Conservation (phyloP, 108 stramenopile species). For the Cyclostephanos tholiformis region DNA sequence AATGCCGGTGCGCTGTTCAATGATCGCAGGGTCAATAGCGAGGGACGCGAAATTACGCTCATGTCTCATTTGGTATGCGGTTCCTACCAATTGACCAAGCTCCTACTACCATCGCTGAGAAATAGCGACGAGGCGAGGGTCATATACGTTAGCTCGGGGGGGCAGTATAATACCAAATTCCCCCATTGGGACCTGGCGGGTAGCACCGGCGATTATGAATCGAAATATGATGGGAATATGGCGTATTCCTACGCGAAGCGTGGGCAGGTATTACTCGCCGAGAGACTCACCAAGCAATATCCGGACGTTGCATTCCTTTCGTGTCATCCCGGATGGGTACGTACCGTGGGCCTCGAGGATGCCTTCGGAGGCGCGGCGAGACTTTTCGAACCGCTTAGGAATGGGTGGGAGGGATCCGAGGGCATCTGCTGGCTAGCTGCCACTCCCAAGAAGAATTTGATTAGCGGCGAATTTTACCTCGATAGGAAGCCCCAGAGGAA, state of each 20-base stretch:
- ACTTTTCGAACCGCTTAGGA: slow-evolving; percentile 86
- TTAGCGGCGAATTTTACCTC: slow-evolving; percentile 86
- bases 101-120: slow-evolving; percentile 61
- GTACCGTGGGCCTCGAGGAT: slow-evolving; percentile 80
- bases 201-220: slow-evolving; percentile 44
- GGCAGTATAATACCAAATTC: slow-evolving; percentile 92
- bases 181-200: slow-evolving; percentile 81
- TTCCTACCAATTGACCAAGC: slow-evolving; percentile 76
- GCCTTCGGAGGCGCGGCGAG: slow-evolving; percentile 83
- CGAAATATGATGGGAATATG: slow-evolving; percentile 77
- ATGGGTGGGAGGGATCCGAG: slow-evolving; percentile 91
- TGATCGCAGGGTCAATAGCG: slow-evolving; percentile 72
- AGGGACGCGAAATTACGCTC: slow-evolving; percentile 89
- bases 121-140: slow-evolving; percentile 51
- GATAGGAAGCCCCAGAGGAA: slow-evolving; percentile 79
- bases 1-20: slow-evolving; percentile 92
- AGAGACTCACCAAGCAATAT: slow-evolving; percentile 60
- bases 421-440: slow-evolving; percentile 85
- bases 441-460: slow-evolving; percentile 55
- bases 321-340: slow-evolving; percentile 83
- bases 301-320: slow-evolving; percentile 64
- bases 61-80: slow-evolving; percentile 87
- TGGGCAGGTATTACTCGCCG: slow-evolving; percentile 90
- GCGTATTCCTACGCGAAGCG: slow-evolving; percentile 93
- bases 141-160: slow-evolving; percentile 71